phyloP scores from a whole-genome alignment of 129 eudicot genomes.

The Chrysanthemum makinoi region DNA sequence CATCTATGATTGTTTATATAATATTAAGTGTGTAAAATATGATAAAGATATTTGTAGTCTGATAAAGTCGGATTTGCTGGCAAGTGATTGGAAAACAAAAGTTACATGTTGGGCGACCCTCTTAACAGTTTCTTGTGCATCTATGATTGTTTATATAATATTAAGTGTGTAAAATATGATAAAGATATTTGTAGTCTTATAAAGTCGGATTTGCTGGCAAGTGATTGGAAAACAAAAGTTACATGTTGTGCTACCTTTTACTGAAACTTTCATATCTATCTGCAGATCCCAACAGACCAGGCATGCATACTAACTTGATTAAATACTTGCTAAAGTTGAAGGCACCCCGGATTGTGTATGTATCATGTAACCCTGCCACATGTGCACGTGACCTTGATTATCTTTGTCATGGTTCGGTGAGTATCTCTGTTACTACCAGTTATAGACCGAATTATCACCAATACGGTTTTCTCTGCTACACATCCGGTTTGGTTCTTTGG shows the following conservation, averaged over 20 bases:
- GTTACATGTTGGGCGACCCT: not conserved
- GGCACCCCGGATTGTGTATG: conserved; percentile 67
- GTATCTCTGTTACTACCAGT: conserved; percentile 17
- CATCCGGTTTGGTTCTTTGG: not conserved
- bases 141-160: no score
- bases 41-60: not conserved
- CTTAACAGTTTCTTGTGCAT: no score
- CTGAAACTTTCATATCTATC: conserved; percentile 1
- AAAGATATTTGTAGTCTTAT: not conserved
- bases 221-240: not conserved
- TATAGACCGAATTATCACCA: not conserved
- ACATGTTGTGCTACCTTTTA: not conserved
- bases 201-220: not conserved
- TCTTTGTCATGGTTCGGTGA: conserved; percentile 90
- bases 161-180: no score
- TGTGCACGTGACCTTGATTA: conserved; percentile 99
- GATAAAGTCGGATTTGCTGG: not conserved
- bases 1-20: no score
- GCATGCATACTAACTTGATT: conserved; percentile 91
- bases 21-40: not conserved
- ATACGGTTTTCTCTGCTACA: no score
- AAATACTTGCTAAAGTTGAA: conserved; percentile 67
- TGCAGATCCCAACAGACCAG: conserved; percentile 96
- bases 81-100: not conserved
- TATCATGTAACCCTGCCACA: conserved; percentile 97